Evolutionary conservation across 805 yeast species (phyloP).

Genomic region (Hanseniaspora lachancei): DNA sequence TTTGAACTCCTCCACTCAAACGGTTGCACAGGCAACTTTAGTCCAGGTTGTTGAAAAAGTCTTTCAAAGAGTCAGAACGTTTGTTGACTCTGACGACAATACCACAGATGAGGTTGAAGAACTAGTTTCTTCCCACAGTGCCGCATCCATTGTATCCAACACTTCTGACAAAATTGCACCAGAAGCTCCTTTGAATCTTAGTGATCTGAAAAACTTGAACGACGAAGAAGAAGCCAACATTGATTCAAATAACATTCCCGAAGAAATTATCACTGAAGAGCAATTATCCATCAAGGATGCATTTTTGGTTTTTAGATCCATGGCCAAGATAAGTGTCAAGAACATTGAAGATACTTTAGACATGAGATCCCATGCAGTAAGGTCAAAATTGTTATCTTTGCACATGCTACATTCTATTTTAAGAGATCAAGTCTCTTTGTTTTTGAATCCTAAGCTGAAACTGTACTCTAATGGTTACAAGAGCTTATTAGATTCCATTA

Average conservation of each 20-base stretch:
- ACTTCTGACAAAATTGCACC: constrained; percentile 21
- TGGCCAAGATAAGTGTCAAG: constrained; percentile 86
- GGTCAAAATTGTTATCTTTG: constrained; percentile 79
- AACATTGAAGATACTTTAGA: constrained; percentile 66
- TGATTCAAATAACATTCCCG: constrained; percentile 27
- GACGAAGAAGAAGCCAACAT: constrained; percentile 45
- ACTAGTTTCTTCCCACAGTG: background rate
- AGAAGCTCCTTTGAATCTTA: constrained; percentile 39
- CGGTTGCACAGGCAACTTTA: constrained; percentile 87
- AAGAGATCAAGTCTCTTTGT: constrained; percentile 72
- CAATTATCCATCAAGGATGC: constrained; percentile 79
- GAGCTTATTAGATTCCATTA: constrained; percentile 58
- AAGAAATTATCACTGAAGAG: constrained; percentile 35
- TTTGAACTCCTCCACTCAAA: constrained; percentile 68
- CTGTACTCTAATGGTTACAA: constrained; percentile 41
- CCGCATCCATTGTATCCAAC: background rate
- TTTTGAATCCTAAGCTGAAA: constrained; percentile 45
- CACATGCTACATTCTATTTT: constrained; percentile 78
- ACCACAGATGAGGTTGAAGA: constrained; percentile 14
- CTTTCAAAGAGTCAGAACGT: constrained; percentile 54
- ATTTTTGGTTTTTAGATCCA: constrained; percentile 78
- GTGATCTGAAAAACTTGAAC: constrained; percentile 43
- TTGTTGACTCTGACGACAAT: constrained; percentile 16
- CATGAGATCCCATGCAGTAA: constrained; percentile 80
- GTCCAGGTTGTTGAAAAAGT: constrained; percentile 80